Evolutionary conservation across 495 filamentous ascomycete genomes (phyloP), one percentile per base, ranked within the genome.

Genomic region (Aspergillus wentii): DNA sequence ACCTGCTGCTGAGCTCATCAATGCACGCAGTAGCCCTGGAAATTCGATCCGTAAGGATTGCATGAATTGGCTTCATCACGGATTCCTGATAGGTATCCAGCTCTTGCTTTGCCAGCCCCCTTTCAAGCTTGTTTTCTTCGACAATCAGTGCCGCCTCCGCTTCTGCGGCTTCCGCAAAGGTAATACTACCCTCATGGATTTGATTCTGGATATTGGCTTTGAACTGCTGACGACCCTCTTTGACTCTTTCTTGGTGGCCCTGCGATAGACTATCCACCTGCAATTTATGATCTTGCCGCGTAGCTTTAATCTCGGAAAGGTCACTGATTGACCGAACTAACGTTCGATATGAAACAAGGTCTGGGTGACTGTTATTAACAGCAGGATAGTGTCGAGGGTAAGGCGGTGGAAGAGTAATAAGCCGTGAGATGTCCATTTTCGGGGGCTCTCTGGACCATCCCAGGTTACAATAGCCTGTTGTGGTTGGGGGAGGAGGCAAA

Each of bases 301-400:
- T 84, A 3, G 66, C 65, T 35, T 85, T 79, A 25, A 88, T 67
- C 46, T 89, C 85, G 4, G 72, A 69, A 37, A 91, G 62, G 47
- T 96, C 86, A 42, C 79, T 83, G 14, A 96, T 69, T 0, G 74
- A 69, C 10, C 94, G 82, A 13, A 95, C 84, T 1, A 80, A 66
- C 6, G 72, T 80, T 22, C 92, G 78, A 17, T 88, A 86, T 0
- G 82, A 71, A 0, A 88, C 74, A 7, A 98, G 74, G 38, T 92
- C 82, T 0, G 92, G 92, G 55, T 98, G 92, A 51, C 79, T 88
- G 52, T 98, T 98, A 56, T 94, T 95, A 33, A 96, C 85, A 4
- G 92, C 92, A 9, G 92, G 92, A 51, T 96, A 82, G 56, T 96
- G 88, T 11, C 88, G 78, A 2, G 92, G 92, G 56, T 90, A 97